These are phyloP conservation scores for Notholithocarpus densiflorus DNA, from an alignment of 306 rosid species.

Conservation along the genomic window DNA sequence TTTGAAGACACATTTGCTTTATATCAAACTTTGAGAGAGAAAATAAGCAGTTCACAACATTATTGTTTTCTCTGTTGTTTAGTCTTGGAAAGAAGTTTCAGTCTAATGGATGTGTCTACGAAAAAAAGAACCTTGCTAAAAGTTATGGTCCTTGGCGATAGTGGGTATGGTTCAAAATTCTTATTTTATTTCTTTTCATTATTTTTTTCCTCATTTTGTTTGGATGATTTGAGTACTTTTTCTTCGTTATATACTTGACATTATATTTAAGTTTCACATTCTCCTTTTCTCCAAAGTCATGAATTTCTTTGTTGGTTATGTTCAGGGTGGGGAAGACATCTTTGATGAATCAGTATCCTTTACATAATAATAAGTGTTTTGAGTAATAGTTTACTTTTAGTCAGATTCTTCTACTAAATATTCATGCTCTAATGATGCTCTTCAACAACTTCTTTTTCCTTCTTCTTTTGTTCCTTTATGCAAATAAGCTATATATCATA, in stretches of 20 bases:
- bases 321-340: constrained; percentile 95
- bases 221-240: neutral
- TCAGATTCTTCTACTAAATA: neutral
- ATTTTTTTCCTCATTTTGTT: neutral
- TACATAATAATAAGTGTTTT: neutral
- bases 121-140: constrained; percentile 68
- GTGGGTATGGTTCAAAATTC: constrained; percentile 57
- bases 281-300: neutral
- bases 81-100: neutral
- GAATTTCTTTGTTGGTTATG: neutral
- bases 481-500: neutral
- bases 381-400: neutral
- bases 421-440: neutral
- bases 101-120: constrained; percentile 50
- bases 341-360: constrained; percentile 91
- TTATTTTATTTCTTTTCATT: neutral
- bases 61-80: neutral
- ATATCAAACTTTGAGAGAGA: neutral
- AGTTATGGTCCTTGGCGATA: constrained; percentile 88
- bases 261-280: neutral
- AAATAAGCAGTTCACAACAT: neutral
- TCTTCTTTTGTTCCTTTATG: neutral
- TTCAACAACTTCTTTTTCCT: neutral
- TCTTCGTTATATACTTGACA: neutral
- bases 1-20: neutral